A percentile compares a stretch with the other conserved stretches of the same genome.
Evolutionary conservation across 176 grass and related monocot species (phyloP).

Genomic region (Hordeum vulgare): MorexV3_pseudomolecules_assembly NC_058521.1:529408536-529409035

Average conservation of each 20-base stretch:
- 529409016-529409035: conserved; percentile 46
- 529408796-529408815: background rate
- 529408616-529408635: background rate
- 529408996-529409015: conserved; percentile 67
- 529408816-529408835: conserved; percentile 55
- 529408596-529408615: background rate
- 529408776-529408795: too few relatives aligned
- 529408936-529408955: conserved; percentile 51
- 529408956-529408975: conserved; percentile 81
- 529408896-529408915: conserved; percentile 47
- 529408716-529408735: background rate
- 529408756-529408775: too few relatives aligned
- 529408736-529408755: background rate
- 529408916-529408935: conserved; percentile 59
- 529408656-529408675: conserved; percentile 76
- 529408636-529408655: conserved; percentile 79
- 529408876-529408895: conserved; percentile 52
- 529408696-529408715: conserved; percentile 65
- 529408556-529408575: background rate
- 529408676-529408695: conserved; percentile 80
- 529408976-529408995: conserved; percentile 79
- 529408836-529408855: conserved; percentile 62
- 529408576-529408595: background rate
- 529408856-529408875: conserved; percentile 74
- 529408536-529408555: conserved; percentile 37